phyloP scores from a whole-genome alignment of 257 asterid genomes.

The Datura wrightii region DNA sequence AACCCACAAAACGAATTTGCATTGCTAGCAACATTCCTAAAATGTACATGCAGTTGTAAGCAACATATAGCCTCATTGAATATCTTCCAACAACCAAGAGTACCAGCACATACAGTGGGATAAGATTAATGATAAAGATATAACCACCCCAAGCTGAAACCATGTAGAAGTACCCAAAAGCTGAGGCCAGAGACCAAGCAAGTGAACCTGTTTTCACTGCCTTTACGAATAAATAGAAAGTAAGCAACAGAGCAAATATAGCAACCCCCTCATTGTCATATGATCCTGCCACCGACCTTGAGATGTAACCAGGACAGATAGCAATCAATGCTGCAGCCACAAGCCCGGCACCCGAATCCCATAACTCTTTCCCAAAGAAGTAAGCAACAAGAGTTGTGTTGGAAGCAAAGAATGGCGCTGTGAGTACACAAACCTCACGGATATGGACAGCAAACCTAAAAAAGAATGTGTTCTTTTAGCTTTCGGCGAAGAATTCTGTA shows the following conservation, averaged over 20 bases:
- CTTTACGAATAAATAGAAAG: constrained; percentile 95
- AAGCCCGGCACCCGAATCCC: constrained; percentile 99
- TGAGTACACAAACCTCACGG: constrained; percentile 98
- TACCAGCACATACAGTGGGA: constrained; percentile 92
- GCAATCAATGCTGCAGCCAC: constrained; percentile 96
- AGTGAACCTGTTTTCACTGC: constrained; percentile 99
- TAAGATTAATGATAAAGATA: constrained; percentile 91
- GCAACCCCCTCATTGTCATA: constrained; percentile 99
- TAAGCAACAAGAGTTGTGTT: constrained; percentile 98
- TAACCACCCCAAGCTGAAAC: constrained; percentile 99
- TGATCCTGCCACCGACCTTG: constrained; percentile 98
- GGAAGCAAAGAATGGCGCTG: constrained; percentile 98
- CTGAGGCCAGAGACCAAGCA: constrained; percentile 96
- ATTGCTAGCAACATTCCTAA: constrained; percentile 94
- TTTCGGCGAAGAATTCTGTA: neutral
- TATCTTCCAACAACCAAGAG: constrained; percentile 91
- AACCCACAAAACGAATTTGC: constrained; percentile 99
- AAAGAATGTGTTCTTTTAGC: constrained; percentile 10
- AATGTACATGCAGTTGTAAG: constrained; percentile 91
- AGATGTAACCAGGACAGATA: constrained; percentile 98
- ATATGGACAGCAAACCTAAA: constrained; percentile 97
- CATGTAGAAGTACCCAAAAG: constrained; percentile 97
- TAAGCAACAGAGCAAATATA: constrained; percentile 89
- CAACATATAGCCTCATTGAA: constrained; percentile 95
- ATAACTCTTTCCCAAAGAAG: constrained; percentile 96